Evolutionary conservation across 257 asterid species (phyloP).

Genomic region (Plantago ovata): DNA sequence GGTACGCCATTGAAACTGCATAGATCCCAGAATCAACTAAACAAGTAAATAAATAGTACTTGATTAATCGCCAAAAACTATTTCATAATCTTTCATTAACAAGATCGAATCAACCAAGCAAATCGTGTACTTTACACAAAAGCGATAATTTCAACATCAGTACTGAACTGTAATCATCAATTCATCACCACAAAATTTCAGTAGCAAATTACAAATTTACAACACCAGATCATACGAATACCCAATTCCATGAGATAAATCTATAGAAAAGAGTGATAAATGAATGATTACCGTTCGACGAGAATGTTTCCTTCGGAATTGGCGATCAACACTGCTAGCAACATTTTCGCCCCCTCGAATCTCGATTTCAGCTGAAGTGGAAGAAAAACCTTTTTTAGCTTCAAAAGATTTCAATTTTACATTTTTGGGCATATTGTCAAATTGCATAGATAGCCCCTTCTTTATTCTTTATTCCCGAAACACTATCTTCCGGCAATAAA

Average conservation of each 20-base stretch:
- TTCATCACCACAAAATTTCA: too few relatives aligned
- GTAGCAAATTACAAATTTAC: background rate
- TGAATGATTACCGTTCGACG: slow-evolving; percentile 67
- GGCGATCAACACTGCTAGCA: slow-evolving; percentile 82
- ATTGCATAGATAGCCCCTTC: too few relatives aligned
- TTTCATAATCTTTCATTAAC: background rate
- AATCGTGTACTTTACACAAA: background rate
- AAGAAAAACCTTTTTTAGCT: too few relatives aligned
- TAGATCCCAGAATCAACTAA: background rate
- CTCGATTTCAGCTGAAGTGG: slow-evolving; percentile 2
- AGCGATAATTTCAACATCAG: background rate
- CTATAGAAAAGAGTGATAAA: background rate
- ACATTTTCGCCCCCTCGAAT: slow-evolving; percentile 39
- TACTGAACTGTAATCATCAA: background rate
- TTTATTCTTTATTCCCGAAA: too few relatives aligned
- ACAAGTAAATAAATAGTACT: background rate
- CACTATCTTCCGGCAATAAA: too few relatives aligned
- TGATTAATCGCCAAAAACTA: background rate
- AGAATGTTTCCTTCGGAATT: slow-evolving; percentile 94
- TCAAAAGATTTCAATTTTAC: too few relatives aligned
- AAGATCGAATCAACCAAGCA: background rate
- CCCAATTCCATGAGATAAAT: background rate
- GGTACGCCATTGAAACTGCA: slow-evolving; percentile 93
- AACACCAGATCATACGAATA: background rate
- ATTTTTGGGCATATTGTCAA: too few relatives aligned